A percentile compares a stretch with the other conserved stretches of the same genome.
phyloP scores from a whole-genome alignment of 306 rosid species.

The Cucumis cinereus region DNA sequence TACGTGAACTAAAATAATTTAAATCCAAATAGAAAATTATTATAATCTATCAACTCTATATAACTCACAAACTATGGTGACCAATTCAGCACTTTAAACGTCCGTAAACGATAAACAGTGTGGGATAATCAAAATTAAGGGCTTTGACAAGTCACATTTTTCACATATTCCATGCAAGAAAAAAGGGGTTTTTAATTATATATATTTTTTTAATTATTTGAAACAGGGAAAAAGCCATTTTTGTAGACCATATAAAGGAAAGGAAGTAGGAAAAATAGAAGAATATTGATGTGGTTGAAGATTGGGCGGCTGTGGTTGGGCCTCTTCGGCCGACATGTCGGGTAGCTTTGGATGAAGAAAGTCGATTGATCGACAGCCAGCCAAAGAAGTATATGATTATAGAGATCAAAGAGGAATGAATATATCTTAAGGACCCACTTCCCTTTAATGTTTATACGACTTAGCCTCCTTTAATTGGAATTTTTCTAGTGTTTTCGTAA shows the following conservation, averaged over 20 bases:
- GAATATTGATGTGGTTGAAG: background rate
- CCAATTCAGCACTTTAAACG: too few relatives aligned
- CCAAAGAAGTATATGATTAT: background rate
- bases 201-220: too few relatives aligned
- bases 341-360: background rate
- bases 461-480: background rate
- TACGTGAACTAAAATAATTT: too few relatives aligned
- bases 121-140: background rate
- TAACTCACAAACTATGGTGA: too few relatives aligned
- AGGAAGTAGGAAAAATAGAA: too few relatives aligned
- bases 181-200: background rate
- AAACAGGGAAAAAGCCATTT: background rate
- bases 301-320: conserved; percentile 6
- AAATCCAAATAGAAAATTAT: too few relatives aligned
- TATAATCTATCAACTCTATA: too few relatives aligned
- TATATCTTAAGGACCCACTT: background rate
- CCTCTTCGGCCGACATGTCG: conserved; percentile 3
- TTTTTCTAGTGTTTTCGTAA: too few relatives aligned
- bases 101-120: background rate
- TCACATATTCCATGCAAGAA: background rate
- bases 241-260: background rate
- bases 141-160: background rate
- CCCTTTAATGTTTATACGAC: background rate
- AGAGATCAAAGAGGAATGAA: background rate
- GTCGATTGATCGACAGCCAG: background rate